A percentile compares a stretch with the other conserved stretches of the same genome.
Evolutionary conservation across 2,329 filamentous ascomycete genomes (phyloP).

Genomic region (Botrytis elliptica): DNA sequence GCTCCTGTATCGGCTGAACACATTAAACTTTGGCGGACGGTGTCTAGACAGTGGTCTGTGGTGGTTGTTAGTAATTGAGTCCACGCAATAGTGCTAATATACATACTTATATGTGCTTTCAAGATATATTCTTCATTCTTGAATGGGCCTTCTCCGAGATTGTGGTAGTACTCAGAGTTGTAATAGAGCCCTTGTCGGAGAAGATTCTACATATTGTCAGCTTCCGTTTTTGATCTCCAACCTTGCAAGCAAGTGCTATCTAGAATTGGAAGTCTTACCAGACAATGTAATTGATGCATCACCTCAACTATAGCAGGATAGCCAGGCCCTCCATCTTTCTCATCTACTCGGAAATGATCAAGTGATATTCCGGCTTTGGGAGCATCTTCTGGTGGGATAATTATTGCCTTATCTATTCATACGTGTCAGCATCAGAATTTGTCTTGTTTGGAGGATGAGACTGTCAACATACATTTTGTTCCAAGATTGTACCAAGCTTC

Average conservation of each 20-base stretch:
- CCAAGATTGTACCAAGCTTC: constrained; percentile 10
- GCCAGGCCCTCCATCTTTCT: constrained; percentile 13
- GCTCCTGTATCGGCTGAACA: constrained; percentile 53
- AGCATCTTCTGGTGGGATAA: constrained; percentile 8
- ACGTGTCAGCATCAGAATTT: background rate
- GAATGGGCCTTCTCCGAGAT: constrained; percentile 47
- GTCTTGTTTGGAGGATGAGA: background rate
- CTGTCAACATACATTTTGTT: constrained; percentile 36
- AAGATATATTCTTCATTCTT: constrained; percentile 49
- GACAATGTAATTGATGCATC: constrained; percentile 14
- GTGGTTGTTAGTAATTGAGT: background rate
- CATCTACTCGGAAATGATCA: constrained; percentile 10
- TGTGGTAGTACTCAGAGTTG: constrained; percentile 53
- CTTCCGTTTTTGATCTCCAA: background rate
- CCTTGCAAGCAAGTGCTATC: background rate
- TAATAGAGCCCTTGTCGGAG: constrained; percentile 51
- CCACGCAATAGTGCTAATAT: background rate
- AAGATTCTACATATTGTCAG: constrained; percentile 42
- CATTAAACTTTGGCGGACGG: constrained; percentile 54
- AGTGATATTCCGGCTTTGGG: constrained; percentile 5
- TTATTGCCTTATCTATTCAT: constrained; percentile 4
- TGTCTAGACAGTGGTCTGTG: constrained; percentile 52
- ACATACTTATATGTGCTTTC: constrained; percentile 44
- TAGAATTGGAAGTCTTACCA: constrained; percentile 4
- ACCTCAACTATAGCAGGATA: constrained; percentile 8